Conservation (phyloP, 768 basidiomycete species). For the Pleurotus eryngii region DNA sequence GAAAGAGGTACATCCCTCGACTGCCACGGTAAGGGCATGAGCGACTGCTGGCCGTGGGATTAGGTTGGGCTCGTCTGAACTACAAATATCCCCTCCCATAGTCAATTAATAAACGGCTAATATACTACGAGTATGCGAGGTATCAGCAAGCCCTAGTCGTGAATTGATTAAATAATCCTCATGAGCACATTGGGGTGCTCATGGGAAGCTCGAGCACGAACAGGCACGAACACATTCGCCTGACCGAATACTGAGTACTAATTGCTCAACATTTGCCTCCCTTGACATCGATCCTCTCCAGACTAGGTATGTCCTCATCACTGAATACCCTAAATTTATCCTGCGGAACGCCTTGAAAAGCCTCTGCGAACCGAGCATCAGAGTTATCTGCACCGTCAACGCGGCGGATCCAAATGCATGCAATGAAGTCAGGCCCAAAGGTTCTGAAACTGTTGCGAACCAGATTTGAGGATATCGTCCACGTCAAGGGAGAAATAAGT, state of each 20-base stretch:
- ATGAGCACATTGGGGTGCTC: too few species aligned
- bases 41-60: too few species aligned
- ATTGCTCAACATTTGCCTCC: slow-evolving; percentile 29
- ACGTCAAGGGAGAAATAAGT: background rate
- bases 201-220: too few species aligned
- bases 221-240: background rate
- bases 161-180: too few species aligned
- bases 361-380: slow-evolving; percentile 30
- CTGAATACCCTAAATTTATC: slow-evolving; percentile 30
- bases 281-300: slow-evolving; percentile 35
- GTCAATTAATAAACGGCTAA: too few species aligned
- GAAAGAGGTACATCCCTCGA: too few species aligned
- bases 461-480: too few species aligned
- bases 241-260: background rate
- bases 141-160: too few species aligned
- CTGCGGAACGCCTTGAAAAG: slow-evolving; percentile 32
- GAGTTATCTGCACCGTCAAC: slow-evolving; percentile 42
- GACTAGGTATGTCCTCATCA: slow-evolving; percentile 31
- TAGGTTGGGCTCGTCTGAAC: too few species aligned
- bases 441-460: slow-evolving; percentile 27
- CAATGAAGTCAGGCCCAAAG: slow-evolving; percentile 31
- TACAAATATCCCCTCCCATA: too few species aligned
- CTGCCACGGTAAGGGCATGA: too few species aligned
- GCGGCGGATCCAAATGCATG: slow-evolving; percentile 42
- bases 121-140: too few species aligned